Base-by-base conservation (phyloP, 2,329 filamentous ascomycete genomes). In the Polytolypa hystricis region DNA sequence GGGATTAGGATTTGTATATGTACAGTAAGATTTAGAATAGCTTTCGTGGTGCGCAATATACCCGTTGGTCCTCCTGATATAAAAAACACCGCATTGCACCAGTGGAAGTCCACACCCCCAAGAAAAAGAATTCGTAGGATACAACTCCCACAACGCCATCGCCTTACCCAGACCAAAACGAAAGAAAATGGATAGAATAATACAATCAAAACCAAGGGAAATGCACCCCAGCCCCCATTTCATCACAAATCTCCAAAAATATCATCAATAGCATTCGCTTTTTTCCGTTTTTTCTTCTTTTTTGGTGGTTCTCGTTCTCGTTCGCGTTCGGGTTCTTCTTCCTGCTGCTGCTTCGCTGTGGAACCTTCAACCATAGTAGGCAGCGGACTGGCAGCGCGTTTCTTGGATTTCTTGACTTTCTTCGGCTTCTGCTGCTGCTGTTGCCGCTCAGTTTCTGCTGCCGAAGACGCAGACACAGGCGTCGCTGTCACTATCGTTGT, bases 221-320 rank as follows among this genome's bases (percentile, higher is more conserved):
- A 8, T 30, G 8, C 14, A 30, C 8, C 28, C 15, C 28, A n/a
- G n/a, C n/a, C n/a, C n/a, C n/a, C n/a, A 9, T 26, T 7, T 14
- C 29, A 11, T 17, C 20, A 41, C 25, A 46, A 41, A 5, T 21
- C 42, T 10, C 42, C 42, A 28, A 91, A 91, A 16, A 89, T 58
- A 51, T 78, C 77, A 43, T 86, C 82, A 38, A 89, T 81, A 28
- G 74, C 79, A 52, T 86, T 75, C 4, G 65, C 64, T 25, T 65
- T 71, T 45, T 65, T 72, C 38, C 68, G 70, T 49, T 67, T 71
- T 48, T 71, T 76, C 56, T 72, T 77, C 52, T 67, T 73, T 42
- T 59, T 65, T 39, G 42, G 34, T 65, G 62, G 54, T 28, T 42
- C 47, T n/a, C n/a, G n/a, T n/a, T n/a, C n/a, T n/a, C n/a, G 30